These are phyloP conservation scores for Cajanus cajan DNA, from an alignment of 306 rosid genomes.

Conservation along the genomic window DNA sequence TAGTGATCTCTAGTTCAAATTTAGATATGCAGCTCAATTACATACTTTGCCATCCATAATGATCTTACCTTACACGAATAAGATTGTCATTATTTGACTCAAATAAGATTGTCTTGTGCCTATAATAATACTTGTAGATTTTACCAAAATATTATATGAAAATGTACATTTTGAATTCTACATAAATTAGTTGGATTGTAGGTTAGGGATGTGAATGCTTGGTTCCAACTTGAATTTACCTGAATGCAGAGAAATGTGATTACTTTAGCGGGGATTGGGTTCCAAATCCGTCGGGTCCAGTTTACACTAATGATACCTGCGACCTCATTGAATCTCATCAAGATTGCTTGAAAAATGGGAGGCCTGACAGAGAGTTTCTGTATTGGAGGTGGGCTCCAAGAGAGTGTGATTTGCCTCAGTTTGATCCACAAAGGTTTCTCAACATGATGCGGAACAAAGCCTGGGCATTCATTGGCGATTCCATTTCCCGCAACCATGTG, in stretches of 20 bases:
- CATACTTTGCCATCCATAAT: background rate
- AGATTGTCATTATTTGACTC: too few relatives aligned
- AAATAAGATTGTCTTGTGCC: too few relatives aligned
- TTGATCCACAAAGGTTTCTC: constrained; percentile 68
- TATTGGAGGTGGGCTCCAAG: constrained; percentile 90
- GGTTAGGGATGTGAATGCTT: background rate
- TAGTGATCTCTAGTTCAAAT: background rate
- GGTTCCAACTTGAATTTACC: background rate
- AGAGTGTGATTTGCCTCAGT: constrained; percentile 62
- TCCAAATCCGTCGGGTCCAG: constrained; percentile 61
- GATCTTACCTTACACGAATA: too few relatives aligned
- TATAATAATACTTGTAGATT: too few relatives aligned
- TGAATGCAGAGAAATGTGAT: constrained; percentile 67
- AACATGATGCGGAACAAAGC: constrained; percentile 66
- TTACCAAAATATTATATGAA: too few relatives aligned
- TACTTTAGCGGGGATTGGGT: constrained; percentile 83
- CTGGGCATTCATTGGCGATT: constrained; percentile 94
- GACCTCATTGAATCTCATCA: constrained; percentile 80
- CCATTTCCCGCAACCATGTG: constrained; percentile 91
- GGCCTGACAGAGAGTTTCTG: constrained; percentile 70
- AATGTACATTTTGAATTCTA: background rate
- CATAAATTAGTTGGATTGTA: background rate
- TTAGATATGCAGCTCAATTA: background rate
- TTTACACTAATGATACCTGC: constrained; percentile 73
- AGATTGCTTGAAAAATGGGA: constrained; percentile 82